A percentile compares a stretch with the other conserved stretches of the same genome.
These are phyloP conservation scores for Fusarium duplospermum DNA, from an alignment of 2,329 filamentous ascomycete genomes.

Conservation along the genomic window DNA sequence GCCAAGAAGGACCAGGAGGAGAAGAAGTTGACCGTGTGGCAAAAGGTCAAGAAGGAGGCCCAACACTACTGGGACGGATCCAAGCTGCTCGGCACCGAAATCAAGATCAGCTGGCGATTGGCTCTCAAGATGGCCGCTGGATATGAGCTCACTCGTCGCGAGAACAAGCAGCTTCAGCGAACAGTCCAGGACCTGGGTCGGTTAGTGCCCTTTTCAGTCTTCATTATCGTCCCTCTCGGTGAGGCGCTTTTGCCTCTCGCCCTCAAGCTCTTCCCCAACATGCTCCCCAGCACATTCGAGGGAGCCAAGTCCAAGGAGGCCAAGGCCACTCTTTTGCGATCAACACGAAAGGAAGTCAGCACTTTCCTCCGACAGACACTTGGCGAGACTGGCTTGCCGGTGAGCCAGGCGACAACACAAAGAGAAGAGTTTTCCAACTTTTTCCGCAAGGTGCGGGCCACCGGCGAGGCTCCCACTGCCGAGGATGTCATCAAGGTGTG, in stretches of 20 bases:
- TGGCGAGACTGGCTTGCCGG: constrained; percentile 90
- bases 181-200: constrained; percentile 95
- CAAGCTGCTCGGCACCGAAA: constrained; percentile 90
- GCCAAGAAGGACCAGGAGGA: constrained; percentile 72
- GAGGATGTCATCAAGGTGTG: constrained; percentile 98
- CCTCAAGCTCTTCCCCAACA: constrained; percentile 94
- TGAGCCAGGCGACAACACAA: constrained; percentile 85
- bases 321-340: constrained; percentile 84
- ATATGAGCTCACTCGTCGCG: constrained; percentile 94
- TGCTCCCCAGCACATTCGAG: constrained; percentile 97
- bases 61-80: constrained; percentile 99
- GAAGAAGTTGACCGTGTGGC: constrained; percentile 88
- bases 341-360: constrained; percentile 93
- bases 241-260: constrained; percentile 93
- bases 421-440: constrained; percentile 96
- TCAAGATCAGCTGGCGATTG: constrained; percentile 90
- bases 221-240: constrained; percentile 95
- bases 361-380: constrained; percentile 88
- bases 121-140: constrained; percentile 98
- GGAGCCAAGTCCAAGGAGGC: constrained; percentile 89
- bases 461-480: constrained; percentile 87
- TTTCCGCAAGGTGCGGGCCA: constrained; percentile 94
- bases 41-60: constrained; percentile 94
- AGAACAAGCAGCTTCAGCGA: constrained; percentile 90
- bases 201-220: constrained; percentile 94